phyloP scores from a whole-genome alignment of 139 green algal species.

The Limnomonas spitsbergensis region DNA sequence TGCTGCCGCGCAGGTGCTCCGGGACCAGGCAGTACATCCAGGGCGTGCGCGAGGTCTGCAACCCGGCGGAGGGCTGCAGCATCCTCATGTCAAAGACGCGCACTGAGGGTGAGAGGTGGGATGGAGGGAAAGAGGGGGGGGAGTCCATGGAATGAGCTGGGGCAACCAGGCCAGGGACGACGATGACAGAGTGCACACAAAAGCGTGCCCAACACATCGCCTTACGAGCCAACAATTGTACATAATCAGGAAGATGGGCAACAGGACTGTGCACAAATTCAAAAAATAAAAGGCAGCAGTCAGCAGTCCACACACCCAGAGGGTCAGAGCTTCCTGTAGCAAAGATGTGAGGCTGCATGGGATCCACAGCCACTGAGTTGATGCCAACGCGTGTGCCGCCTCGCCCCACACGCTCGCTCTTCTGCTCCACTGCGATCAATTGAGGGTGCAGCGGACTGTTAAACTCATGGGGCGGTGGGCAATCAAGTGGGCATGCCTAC shows the following conservation, averaged over 20 bases:
- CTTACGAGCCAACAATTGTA: no score
- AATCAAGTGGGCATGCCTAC: no score
- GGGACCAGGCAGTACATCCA: conserved; percentile 29
- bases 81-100: conserved; percentile 37
- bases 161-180: no score
- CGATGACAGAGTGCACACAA: no score
- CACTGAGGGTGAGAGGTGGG: conserved; percentile 16
- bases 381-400: conserved; percentile 22
- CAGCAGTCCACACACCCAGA: conserved; percentile 22
- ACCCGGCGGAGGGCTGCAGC: conserved; percentile 7
- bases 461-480: no score
- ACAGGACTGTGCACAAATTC: no score
- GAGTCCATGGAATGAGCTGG: conserved; percentile 1
- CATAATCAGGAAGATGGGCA: no score
- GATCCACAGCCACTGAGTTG: conserved; percentile 28
- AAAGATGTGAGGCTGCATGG: conserved; percentile 27
- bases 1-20: conserved; percentile 10
- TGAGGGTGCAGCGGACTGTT: no score
- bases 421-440: conserved; percentile 10
- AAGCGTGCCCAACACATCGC: no score
- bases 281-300: no score
- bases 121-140: neutral
- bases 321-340: conserved; percentile 32
- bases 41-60: neutral
- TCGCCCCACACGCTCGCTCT: conserved; percentile 20